These are phyloP conservation scores for Murraya paniculata DNA, from an alignment of 345 rosid species.

Conservation along the genomic window DNA sequence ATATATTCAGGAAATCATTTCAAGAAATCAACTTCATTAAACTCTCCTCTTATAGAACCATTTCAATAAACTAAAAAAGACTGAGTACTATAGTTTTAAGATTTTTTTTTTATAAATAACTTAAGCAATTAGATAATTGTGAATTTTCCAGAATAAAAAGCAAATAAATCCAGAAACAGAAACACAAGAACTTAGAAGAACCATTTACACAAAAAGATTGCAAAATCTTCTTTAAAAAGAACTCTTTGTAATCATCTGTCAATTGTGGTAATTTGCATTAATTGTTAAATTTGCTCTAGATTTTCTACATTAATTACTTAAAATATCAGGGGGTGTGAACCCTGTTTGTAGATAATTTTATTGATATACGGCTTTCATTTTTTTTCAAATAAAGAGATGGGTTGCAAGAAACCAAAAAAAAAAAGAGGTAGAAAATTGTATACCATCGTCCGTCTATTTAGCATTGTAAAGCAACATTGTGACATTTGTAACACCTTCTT, in stretches of 20 bases:
- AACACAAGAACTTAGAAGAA: conserved; percentile 3
- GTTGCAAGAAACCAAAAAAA: not conserved
- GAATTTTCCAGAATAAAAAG: not conserved
- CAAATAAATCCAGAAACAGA: not conserved
- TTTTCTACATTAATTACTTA: conserved; percentile 20
- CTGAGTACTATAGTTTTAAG: not conserved
- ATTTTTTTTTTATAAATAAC: not conserved
- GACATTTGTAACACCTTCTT: not conserved
- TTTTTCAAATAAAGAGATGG: not conserved
- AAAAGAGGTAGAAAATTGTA: not conserved
- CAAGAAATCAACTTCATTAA: not conserved
- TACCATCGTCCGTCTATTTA: not conserved
- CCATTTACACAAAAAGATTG: conserved; percentile 13
- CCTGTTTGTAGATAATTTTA: not conserved
- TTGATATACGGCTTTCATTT: not conserved
- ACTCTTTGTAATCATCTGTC: conserved; percentile 14
- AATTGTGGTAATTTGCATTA: conserved; percentile 25
- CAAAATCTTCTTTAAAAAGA: conserved; percentile 20
- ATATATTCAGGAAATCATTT: not conserved
- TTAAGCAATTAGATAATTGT: not conserved
- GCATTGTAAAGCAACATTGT: not conserved
- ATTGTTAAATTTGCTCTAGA: conserved; percentile 25
- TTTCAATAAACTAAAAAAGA: too few relatives aligned
- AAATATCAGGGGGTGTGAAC: not conserved
- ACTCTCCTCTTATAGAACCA: not conserved